Base-by-base conservation (phyloP, 2,329 filamentous ascomycete genomes). In the Ophiostoma himal-ulmi region DNA sequence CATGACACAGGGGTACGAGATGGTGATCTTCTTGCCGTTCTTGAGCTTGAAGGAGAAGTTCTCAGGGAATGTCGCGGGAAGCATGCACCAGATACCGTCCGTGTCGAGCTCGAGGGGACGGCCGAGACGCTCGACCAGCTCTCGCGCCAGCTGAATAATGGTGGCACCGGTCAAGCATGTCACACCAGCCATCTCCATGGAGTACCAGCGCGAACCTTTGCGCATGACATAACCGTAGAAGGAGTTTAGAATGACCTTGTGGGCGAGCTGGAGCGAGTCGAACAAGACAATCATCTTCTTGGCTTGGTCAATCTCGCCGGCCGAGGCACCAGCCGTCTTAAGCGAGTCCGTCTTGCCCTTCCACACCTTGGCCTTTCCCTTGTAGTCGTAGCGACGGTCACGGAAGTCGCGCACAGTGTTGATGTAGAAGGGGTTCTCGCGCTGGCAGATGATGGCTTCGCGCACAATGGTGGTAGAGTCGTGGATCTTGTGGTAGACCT, bases 201-300 rank as follows among this genome's bases (percentile, higher is more conserved):
- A 99, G 78, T 99, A 99, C 95, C 95, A 99, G 70, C 95, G 89
- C 52, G 95, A 99, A 44, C 95, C 95, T 79, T 99, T 99, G 82
- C 95, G 87, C 95, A 99, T 99, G 78, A 98, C 95, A 78, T 99
- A 99, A 73, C 95, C 95, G 75, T 99, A 99, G 83, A 99, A 99
- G 70, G 93, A 97, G 83, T 99, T 99, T 70, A 99, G 80, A 84
- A 99, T 99, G 82, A 99, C 95, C 79, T 99, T 99, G 83, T 99
- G 95, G 0, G 95, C 95, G 76, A 99, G 84, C 79, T 99, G 96
- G 71, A 99, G 83, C 0, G 95, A 99, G 78, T 99, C 95, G 78
- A 92, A 99, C 5, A 99, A 82, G 67, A 98, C 85, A 70, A 97
- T 95, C 96, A 99, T 99, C 83, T 99, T 99, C 82, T 97, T 98